Evolutionary conservation across 768 basidiomycete species (phyloP).

Genomic region (Boletus edulis): DNA sequence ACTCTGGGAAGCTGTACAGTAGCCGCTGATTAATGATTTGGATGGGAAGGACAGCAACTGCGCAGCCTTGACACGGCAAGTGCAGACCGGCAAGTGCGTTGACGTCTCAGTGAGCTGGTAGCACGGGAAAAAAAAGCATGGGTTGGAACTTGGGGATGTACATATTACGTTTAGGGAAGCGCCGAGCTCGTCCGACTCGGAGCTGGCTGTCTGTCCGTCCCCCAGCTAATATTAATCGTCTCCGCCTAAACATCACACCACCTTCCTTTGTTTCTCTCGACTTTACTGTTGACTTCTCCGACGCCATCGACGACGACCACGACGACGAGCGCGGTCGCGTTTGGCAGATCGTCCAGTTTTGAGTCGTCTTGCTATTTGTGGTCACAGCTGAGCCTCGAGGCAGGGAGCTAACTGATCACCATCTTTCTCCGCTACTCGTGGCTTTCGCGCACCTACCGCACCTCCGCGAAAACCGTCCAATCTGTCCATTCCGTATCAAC

Average conservation of each 20-base stretch:
- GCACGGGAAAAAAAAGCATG: background rate
- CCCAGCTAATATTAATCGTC: conserved; percentile 3
- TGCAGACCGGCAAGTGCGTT: background rate
- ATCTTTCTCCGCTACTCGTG: conserved; percentile 34
- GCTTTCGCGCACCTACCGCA: conserved; percentile 35
- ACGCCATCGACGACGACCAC: conserved; percentile 2
- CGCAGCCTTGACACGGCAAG: conserved; percentile 11
- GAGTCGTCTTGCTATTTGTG: conserved; percentile 21
- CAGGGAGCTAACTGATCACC: conserved; percentile 21
- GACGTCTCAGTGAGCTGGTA: conserved; percentile 6
- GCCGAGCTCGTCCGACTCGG: background rate
- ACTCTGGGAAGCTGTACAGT: background rate
- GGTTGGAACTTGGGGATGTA: background rate
- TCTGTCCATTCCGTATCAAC: conserved; percentile 26
- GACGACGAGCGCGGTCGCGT: conserved; percentile 4
- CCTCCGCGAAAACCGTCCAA: conserved; percentile 30
- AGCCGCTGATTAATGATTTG: no score
- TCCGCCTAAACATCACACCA: conserved; percentile 25
- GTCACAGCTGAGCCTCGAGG: conserved; percentile 31
- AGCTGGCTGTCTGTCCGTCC: background rate
- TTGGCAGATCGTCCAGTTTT: conserved; percentile 11
- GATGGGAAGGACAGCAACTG: background rate
- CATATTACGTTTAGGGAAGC: conserved; percentile 12
- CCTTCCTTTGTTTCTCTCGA: conserved; percentile 16
- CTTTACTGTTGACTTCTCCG: background rate